Evolutionary conservation across 1,284 basidiomycete genomes (phyloP), one percentile per base, ranked within the genome.

Genomic region (Cerioporus squamosus): DNA sequence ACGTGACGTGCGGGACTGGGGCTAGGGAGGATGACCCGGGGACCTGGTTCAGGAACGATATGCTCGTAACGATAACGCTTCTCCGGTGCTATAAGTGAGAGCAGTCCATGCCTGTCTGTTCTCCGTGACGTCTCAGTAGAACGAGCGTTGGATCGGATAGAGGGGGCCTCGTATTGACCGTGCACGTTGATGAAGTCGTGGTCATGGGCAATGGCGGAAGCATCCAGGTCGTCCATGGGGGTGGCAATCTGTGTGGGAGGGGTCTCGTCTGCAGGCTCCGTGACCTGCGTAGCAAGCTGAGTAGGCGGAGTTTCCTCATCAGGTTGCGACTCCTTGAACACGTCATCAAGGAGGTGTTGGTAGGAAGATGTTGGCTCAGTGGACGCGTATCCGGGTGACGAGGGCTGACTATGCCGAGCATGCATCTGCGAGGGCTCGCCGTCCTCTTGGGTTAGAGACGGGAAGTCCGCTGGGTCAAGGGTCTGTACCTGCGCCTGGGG

Each of bases 281-380:
- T 66, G 5, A 58, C 38, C 7, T 62, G 57, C 26, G 52, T 54
- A 18, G 48, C 49, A 18, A 54, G n/a, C 40, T 66, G 62, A 15
- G 63, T 64, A 7, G 59, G 53, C 0, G 47, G 47, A 2, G 53
- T 49, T 17, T 40, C n/a, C 23, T 57, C 58, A 2, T 50, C 59
- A 15, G 48, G 52, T 46, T 66, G 62, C 7, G 64, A 61, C 18
- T 22, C 29, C 17, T 46, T 18, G 29, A 4, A 18, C 12, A 24
- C 15, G 4, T 52, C 45, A 2, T 52, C 56, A 3, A 66, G 49
- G 4, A 64, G 42, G 17, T 60, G 61, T 23, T 65, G 57, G 40
- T 66, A 67, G 2, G 68, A 69, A 4, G 63, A 65, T 2, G 68
- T 62, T 4, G 62, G 66, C 29, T 64, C 52, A 8, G 66, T 64